phyloP scores from a whole-genome alignment of 345 rosid genomes.

The Brassica cretica region DNA sequence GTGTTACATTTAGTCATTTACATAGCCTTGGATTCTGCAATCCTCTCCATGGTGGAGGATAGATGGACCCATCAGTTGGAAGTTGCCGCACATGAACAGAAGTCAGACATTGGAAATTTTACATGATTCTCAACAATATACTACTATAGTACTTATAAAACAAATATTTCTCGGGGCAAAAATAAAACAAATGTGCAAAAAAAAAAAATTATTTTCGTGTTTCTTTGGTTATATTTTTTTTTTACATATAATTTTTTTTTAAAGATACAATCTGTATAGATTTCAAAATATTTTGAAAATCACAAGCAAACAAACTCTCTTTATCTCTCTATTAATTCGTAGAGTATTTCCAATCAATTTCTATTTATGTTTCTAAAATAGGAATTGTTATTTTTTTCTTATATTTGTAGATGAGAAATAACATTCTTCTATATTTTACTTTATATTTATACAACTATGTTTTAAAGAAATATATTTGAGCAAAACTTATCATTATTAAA shows the following conservation, averaged over 20 bases:
- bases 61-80: conserved; percentile 41
- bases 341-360: no score
- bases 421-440: no score
- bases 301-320: background rate
- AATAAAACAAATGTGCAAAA: no score
- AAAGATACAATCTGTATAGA: background rate
- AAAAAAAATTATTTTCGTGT: background rate
- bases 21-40: conserved; percentile 38
- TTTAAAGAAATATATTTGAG: no score
- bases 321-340: background rate
- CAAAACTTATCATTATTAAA: no score
- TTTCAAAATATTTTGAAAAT: background rate
- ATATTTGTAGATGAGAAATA: no score
- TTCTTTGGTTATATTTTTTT: background rate
- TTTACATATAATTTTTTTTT: background rate
- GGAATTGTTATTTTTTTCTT: no score
- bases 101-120: conserved; percentile 25
- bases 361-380: no score
- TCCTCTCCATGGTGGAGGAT: conserved; percentile 39
- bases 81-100: conserved; percentile 36
- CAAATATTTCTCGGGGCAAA: background rate
- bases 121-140: conserved; percentile 4
- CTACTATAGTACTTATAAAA: conserved; percentile 8
- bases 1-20: background rate
- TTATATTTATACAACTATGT: no score